phyloP scores from a whole-genome alignment of 371 early-diverging fungal species.

The Smittium mucronatum region DNA sequence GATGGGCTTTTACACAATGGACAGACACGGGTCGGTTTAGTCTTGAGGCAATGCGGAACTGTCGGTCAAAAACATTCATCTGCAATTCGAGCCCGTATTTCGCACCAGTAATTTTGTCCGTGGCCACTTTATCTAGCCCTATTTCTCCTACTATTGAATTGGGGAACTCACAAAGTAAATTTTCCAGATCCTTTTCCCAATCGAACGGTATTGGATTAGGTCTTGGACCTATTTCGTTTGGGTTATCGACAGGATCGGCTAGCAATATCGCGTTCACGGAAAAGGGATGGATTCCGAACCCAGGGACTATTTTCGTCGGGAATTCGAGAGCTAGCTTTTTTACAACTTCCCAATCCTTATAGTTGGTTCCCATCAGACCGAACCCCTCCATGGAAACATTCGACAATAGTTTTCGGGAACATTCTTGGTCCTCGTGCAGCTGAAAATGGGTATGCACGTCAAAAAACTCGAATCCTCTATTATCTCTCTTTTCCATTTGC shows the following conservation, averaged over 20 bases:
- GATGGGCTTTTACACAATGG: conserved; percentile 74
- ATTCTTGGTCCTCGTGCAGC: neutral
- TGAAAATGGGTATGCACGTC: neutral
- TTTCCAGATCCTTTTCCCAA: conserved; percentile 23
- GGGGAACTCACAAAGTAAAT: conserved; percentile 14
- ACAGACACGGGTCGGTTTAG: conserved; percentile 54
- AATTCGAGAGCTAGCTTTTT: conserved; percentile 21
- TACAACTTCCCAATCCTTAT: conserved; percentile 35
- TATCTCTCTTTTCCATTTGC: no score
- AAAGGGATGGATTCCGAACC: conserved; percentile 60
- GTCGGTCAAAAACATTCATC: conserved; percentile 43
- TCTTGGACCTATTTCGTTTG: neutral
- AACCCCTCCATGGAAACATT: neutral
- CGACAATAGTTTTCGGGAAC: neutral
- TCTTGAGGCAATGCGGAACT: conserved; percentile 56
- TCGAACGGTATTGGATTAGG: conserved; percentile 16
- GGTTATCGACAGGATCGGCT: neutral
- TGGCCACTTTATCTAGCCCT: conserved; percentile 65
- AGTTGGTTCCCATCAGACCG: conserved; percentile 26
- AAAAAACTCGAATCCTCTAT: no score
- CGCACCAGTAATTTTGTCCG: conserved; percentile 33
- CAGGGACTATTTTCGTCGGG: conserved; percentile 32
- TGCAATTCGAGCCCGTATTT: conserved; percentile 52
- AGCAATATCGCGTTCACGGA: conserved; percentile 33
- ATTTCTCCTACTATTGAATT: conserved; percentile 57